Evolutionary conservation across 768 basidiomycete genomes (phyloP), one percentile per base, ranked within the genome.

Genomic region (Grammothele lineata): DNA sequence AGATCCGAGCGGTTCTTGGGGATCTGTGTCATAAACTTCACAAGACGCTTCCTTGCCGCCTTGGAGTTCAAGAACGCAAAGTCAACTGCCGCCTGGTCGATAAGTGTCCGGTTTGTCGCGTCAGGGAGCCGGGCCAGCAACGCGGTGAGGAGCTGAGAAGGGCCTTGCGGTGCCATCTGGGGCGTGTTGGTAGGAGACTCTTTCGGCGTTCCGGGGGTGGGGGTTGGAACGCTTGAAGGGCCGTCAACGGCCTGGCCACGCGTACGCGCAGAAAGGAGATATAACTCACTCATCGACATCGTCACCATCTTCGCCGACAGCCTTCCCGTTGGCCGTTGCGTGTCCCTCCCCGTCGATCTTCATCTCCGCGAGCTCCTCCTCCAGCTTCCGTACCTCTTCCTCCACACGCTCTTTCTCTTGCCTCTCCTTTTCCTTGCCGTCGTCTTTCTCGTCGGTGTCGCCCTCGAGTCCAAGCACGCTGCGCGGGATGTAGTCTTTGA

Each of bases 31-130:
- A 98, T 74, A 59, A 88, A 90, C 89, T 93, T 47, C 35, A 46
- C 38, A 21, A 52, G 75, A 46, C 96, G 71, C 64, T 95, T 98
- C 57, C 96, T 74, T 11, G 94, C 91, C 18, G 95, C 92, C 64
- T 98, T 98, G 35, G 92, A 94, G 62, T 98, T 99, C 47, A 99
- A 72, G 60, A 94, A 92, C 0, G 92, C 91, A 64, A 99, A 99
- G 53, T 99, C 95, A 32, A 97, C 81, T 0, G 93, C 93, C 23
- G 87, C 85, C 66, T 95, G 91, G 62, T 99, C 96, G 47, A 98
- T 88, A 50, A 92, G 65, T 2, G 80, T 76, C 14, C 90, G 81
- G 59, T 92, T 97, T 11, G 89, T 94, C n/a, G 90, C 88, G 63
- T 99, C 95, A 0, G 95, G 89, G 10, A 99, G 74, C 23, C 93